phyloP scores from a whole-genome alignment of 495 filamentous ascomycete genomes.

The Neurospora discreta region DNA sequence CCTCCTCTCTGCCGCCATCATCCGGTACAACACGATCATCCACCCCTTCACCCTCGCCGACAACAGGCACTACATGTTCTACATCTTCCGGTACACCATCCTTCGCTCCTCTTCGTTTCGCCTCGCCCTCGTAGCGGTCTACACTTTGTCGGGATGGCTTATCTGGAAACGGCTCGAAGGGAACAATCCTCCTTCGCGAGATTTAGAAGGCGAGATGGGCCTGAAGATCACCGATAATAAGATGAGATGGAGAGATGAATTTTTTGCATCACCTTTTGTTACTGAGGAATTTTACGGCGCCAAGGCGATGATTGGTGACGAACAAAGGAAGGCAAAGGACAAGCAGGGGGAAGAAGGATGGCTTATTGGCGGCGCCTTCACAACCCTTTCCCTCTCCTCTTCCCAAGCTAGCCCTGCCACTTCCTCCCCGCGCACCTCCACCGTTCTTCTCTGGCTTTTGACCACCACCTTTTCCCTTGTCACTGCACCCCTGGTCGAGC shows the following conservation, averaged over 20 bases:
- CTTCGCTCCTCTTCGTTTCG: constrained; percentile 48
- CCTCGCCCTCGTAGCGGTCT: constrained; percentile 51
- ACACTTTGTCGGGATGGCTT: constrained; percentile 48
- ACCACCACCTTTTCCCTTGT: constrained; percentile 66
- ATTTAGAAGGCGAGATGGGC: background rate
- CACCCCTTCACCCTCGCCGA: constrained; percentile 95
- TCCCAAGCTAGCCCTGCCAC: background rate
- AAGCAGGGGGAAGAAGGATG: background rate
- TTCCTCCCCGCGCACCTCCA: constrained; percentile 20
- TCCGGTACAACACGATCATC: constrained; percentile 80
- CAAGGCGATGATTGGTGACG: background rate
- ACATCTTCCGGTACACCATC: constrained; percentile 80
- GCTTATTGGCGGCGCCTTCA: background rate
- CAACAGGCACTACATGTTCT: constrained; percentile 95
- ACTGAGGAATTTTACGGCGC: background rate
- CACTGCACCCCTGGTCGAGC: constrained; percentile 86
- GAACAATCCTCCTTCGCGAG: background rate
- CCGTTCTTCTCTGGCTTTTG: constrained; percentile 53
- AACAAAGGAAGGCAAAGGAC: background rate
- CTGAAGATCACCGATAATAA: background rate
- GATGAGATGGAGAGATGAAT: background rate
- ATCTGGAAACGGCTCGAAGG: constrained; percentile 39
- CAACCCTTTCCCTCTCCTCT: background rate
- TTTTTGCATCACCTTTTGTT: background rate
- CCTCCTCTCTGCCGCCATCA: constrained; percentile 30